Evolutionary conservation across 2,329 filamentous ascomycete genomes (phyloP).

Genomic region (Ceratocystis smalleyi): DNA sequence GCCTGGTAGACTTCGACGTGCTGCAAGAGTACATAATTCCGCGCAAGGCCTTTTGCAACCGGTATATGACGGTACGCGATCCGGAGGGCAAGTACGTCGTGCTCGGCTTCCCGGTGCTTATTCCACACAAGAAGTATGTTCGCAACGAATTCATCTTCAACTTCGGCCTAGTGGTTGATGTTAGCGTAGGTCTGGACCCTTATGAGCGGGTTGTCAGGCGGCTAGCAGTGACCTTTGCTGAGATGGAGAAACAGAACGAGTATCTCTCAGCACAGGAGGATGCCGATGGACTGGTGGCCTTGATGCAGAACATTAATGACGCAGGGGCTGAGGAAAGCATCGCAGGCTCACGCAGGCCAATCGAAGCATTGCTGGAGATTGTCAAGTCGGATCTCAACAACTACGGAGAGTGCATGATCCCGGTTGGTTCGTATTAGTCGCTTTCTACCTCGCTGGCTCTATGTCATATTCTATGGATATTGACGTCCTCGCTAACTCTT

Average conservation of each 20-base stretch:
- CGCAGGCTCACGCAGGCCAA: slow-evolving; percentile 37
- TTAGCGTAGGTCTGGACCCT: slow-evolving; percentile 51
- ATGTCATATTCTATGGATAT: neutral
- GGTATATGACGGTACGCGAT: slow-evolving; percentile 66
- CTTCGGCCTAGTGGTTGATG: slow-evolving; percentile 69
- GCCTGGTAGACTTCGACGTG: slow-evolving; percentile 70
- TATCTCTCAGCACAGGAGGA: slow-evolving; percentile 53
- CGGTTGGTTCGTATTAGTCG: slow-evolving; percentile 50
- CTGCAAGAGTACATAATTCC: slow-evolving; percentile 90
- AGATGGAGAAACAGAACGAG: slow-evolving; percentile 79
- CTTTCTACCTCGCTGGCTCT: neutral
- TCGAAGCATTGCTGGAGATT: slow-evolving; percentile 71
- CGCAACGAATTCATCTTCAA: slow-evolving; percentile 98
- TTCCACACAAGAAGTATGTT: slow-evolving; percentile 65
- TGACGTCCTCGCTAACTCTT: neutral
- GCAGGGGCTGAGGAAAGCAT: slow-evolving; percentile 13
- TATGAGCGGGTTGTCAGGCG: slow-evolving; percentile 78
- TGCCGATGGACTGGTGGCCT: slow-evolving; percentile 23
- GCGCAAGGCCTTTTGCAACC: slow-evolving; percentile 86
- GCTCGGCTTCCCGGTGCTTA: slow-evolving; percentile 77
- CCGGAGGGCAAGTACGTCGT: slow-evolving; percentile 56
- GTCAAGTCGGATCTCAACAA: slow-evolving; percentile 82
- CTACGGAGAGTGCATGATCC: slow-evolving; percentile 97
- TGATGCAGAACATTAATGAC: slow-evolving; percentile 19
- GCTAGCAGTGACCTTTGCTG: slow-evolving; percentile 69